Evolutionary conservation across 495 filamentous ascomycete species (phyloP).

Genomic region (Penicillium ucsense): DNA sequence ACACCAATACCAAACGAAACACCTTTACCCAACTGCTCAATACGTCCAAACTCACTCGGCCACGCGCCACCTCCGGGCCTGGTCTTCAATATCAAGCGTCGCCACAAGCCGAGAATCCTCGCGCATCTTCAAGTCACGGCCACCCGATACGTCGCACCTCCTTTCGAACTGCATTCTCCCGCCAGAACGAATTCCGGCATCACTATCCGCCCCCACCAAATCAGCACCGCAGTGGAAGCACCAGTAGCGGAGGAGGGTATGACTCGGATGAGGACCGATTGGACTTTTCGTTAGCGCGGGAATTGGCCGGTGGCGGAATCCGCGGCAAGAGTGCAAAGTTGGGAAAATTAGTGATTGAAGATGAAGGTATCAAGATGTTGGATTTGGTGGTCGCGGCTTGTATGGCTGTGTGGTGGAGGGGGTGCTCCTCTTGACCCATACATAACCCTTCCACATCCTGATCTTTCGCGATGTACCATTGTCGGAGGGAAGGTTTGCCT

Average conservation of each 20-base stretch:
- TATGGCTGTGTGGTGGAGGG: conserved; percentile 85
- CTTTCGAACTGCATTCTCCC: conserved; percentile 11
- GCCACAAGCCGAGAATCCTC: neutral
- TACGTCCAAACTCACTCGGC: conserved; percentile 21
- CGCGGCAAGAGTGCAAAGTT: conserved; percentile 81
- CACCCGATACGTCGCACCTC: conserved; percentile 13
- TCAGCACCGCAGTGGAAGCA: conserved; percentile 15
- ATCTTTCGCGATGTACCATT: too few relatives aligned
- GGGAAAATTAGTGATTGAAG: conserved; percentile 82
- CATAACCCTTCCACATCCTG: too few relatives aligned
- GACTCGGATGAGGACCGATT: conserved; percentile 37
- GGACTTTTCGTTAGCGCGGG: conserved; percentile 65
- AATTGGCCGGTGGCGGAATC: conserved; percentile 72
- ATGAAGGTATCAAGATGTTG: conserved; percentile 91
- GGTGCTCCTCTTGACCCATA: conserved; percentile 52
- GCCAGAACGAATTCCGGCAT: conserved; percentile 11
- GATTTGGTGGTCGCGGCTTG: conserved; percentile 88
- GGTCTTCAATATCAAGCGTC: neutral
- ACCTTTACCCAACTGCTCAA: conserved; percentile 28
- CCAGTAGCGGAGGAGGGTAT: conserved; percentile 15
- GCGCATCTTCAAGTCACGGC: conserved; percentile 4
- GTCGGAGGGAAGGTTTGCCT: neutral
- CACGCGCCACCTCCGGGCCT: conserved; percentile 19
- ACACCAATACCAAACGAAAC: conserved; percentile 17
- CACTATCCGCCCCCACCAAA: neutral